Percentiles rank a stretch among this genome's conserved stretches.
These are phyloP conservation scores for Candolleomyces aberdarensis DNA, from an alignment of 768 basidiomycete genomes.

Conservation along the genomic window DNA sequence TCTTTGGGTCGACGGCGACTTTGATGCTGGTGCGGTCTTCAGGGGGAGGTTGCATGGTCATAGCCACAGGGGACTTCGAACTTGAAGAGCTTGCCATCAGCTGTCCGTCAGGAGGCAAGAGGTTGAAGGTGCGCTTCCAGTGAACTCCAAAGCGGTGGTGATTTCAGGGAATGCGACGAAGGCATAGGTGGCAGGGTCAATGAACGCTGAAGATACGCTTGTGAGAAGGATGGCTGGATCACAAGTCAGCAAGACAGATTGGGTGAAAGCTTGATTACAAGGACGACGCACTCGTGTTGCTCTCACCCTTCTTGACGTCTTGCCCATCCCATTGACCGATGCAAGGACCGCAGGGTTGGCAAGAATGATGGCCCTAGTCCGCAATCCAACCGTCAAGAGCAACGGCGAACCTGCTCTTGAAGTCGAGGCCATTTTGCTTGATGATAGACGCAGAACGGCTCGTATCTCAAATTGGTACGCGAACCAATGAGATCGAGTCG, in stretches of 20 bases:
- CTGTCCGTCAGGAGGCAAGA: conserved; percentile 85
- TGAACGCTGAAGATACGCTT: conserved; percentile 99
- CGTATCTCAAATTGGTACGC: conserved; percentile 98
- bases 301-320: too few relatives aligned
- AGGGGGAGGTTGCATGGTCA: conserved; percentile 94
- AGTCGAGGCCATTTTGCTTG: conserved; percentile 84
- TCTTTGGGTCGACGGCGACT: conserved; percentile 82
- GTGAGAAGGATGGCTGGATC: conserved; percentile 89
- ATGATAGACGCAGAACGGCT: conserved; percentile 54
- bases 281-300: conserved; percentile 13
- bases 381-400: conserved; percentile 93
- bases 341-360: conserved; percentile 98
- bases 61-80: conserved; percentile 91
- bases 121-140: conserved; percentile 97
- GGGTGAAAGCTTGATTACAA: conserved; percentile 2
- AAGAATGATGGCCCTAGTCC: conserved; percentile 38
- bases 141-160: conserved; percentile 96
- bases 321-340: conserved; percentile 85
- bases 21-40: conserved; percentile 75
- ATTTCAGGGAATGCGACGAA: conserved; percentile 93
- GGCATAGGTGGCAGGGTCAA: conserved; percentile 95
- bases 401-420: conserved; percentile 95
- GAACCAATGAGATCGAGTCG: conserved; percentile 97
- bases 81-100: conserved; percentile 96
- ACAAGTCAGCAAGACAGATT: not conserved